Conservation (phyloP, 2,329 filamentous ascomycete genomes). For the Botryotinia convoluta region DNA sequence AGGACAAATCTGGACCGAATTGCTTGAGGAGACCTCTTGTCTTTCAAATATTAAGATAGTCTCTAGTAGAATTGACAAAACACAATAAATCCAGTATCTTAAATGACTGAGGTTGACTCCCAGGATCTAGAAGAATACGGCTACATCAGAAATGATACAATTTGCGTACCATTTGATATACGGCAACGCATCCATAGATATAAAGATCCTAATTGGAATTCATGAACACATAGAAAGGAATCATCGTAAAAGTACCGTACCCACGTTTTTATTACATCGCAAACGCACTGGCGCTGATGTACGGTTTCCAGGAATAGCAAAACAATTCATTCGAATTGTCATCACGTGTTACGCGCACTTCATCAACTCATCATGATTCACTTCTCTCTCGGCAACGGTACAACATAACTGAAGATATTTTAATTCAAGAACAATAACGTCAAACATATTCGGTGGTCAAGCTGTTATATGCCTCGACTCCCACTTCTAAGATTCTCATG, state of each 20-base stretch:
- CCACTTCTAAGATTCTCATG: not conserved
- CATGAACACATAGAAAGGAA: not conserved
- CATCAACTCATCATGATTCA: not conserved
- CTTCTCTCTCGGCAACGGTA: not conserved
- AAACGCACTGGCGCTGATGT: not conserved
- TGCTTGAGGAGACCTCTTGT: not conserved
- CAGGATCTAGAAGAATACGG: not conserved
- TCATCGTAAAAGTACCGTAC: not conserved
- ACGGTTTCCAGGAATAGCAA: not conserved
- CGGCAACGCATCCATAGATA: not conserved
- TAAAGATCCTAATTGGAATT: not conserved
- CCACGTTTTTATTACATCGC: not conserved
- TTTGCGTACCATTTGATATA: not conserved
- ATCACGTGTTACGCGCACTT: not conserved
- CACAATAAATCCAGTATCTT: not conserved
- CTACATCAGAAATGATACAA: not conserved
- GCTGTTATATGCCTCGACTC: not conserved
- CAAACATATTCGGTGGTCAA: constrained; percentile 5
- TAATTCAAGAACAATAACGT: not conserved
- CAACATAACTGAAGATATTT: not conserved
- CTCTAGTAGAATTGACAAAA: not conserved
- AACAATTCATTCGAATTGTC: not conserved
- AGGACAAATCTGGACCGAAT: not conserved
- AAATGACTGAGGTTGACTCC: no score
- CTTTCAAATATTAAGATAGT: no score